Evolutionary conservation across 2,329 filamentous ascomycete genomes (phyloP), one percentile per base, ranked within the genome.

Genomic region (Metarhizium sp.): DNA sequence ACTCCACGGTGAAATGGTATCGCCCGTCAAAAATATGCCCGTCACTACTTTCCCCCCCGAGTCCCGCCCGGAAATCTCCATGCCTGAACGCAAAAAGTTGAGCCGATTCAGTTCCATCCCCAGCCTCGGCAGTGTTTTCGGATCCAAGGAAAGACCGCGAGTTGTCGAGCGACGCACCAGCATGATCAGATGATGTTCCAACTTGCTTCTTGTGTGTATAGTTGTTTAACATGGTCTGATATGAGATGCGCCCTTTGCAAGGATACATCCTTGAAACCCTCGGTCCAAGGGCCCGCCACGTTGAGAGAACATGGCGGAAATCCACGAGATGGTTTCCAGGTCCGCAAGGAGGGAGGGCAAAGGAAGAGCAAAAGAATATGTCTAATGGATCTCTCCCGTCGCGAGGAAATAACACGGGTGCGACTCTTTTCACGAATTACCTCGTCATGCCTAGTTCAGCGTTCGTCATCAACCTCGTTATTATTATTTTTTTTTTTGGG

Each of bases 91-190:
- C 60, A 81, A 80, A 73, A 71, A 73, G 56, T 59, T 79, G 62
- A 78, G 79, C 70, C 73, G 80, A 52, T 77, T 80, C 69, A 80
- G 77, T 58, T 77, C 77, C 30, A 80, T 83, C 69, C 75, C 80
- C 3, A 75, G 76, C 49, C 82, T 83, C 55, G 76, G 77, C 20
- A 60, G 64, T 48, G 59, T 56, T 42, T 75, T 73, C 11, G 57
- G 60, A 13, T 49, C 50, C 49, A 71, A 71, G 67, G 67, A 70
- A 53, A 66, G 62, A 59, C 62, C 66, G 20, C 61, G 66, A 30
- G 61, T 67, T 13, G 62, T 70, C 29, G 71, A 78, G 59, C 76
- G 76, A 69, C 70, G 74, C 58, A 64, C 69, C 57, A 73, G 71
- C 66, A 69, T 69, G 64, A 66, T 71, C 53, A 67, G 69, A 63